phyloP scores from a whole-genome alignment of 2,329 filamentous ascomycete genomes.

The Penicillium nordicum region DNA sequence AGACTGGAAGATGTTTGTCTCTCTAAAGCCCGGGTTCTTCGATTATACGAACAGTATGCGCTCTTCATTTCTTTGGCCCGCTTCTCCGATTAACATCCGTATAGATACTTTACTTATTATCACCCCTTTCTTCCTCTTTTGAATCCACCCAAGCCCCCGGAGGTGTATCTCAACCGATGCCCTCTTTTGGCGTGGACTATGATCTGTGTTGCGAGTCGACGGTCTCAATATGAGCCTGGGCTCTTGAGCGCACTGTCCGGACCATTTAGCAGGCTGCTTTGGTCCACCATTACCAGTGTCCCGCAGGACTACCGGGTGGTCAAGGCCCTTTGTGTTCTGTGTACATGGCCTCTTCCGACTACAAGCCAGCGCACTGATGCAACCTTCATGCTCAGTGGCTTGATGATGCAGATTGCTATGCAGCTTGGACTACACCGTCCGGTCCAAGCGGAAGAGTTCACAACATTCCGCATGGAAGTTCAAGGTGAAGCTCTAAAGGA shows the following conservation, averaged over 20 bases:
- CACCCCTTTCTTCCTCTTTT: constrained; percentile 62
- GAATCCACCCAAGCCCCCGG: constrained; percentile 52
- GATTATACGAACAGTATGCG: constrained; percentile 44
- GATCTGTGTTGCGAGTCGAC: constrained; percentile 58
- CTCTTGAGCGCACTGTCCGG: constrained; percentile 50
- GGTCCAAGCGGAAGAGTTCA: constrained; percentile 57
- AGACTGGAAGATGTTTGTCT: constrained; percentile 49
- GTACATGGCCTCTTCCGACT: constrained; percentile 61
- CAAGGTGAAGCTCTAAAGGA: constrained; percentile 61
- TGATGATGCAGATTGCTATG: constrained; percentile 65
- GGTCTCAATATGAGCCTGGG: constrained; percentile 53
- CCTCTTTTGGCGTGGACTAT: constrained; percentile 64
- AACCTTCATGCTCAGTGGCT: constrained; percentile 60
- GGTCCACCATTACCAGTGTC: constrained; percentile 57
- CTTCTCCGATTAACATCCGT: constrained; percentile 28
- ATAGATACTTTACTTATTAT: constrained; percentile 60
- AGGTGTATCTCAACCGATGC: constrained; percentile 56
- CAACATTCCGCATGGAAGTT: constrained; percentile 49
- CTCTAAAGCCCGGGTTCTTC: constrained; percentile 37
- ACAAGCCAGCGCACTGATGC: constrained; percentile 60
- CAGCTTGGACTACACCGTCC: constrained; percentile 62
- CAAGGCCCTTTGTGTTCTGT: constrained; percentile 60
- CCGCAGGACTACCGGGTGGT: constrained; percentile 62
- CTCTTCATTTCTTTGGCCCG: not conserved
- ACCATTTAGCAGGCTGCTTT: constrained; percentile 56